phyloP scores from a whole-genome alignment of 1,284 basidiomycete species.

The Ustilago cynodontis region DNA sequence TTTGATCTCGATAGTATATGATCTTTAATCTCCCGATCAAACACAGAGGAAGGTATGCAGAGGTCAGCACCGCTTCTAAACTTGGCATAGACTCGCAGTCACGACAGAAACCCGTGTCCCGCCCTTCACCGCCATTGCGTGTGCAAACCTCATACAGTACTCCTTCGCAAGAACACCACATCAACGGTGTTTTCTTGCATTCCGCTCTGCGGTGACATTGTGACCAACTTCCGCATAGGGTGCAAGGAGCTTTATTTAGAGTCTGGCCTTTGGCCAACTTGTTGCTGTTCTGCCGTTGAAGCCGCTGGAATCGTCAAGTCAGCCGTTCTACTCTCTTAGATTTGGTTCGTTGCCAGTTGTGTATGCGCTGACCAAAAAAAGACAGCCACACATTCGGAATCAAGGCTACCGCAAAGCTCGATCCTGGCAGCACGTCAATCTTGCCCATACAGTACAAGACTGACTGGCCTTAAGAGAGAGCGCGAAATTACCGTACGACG shows the following conservation, averaged over 20 bases:
- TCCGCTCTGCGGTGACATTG: background rate
- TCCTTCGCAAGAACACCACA: background rate
- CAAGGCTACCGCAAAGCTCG: background rate
- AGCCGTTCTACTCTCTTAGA: background rate
- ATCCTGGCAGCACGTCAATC: background rate
- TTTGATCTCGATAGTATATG: background rate
- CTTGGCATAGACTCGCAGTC: background rate
- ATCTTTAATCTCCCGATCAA: slow-evolving; percentile 3
- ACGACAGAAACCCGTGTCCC: background rate
- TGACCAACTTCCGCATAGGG: background rate
- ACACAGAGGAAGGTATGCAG: background rate
- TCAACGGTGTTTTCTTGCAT: background rate
- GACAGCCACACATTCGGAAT: background rate
- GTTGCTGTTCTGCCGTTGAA: no score
- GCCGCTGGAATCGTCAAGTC: background rate
- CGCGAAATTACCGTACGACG: background rate
- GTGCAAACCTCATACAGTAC: background rate
- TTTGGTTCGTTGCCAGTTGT: background rate
- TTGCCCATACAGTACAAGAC: background rate
- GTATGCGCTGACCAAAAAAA: no score
- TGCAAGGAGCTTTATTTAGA: background rate
- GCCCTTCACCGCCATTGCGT: background rate
- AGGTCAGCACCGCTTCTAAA: slow-evolving; percentile 4
- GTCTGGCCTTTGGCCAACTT: background rate
- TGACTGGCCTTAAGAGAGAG: background rate